Conservation (phyloP, 192 early-diverging fungal species). For the Mortierella claussenii region DNA sequence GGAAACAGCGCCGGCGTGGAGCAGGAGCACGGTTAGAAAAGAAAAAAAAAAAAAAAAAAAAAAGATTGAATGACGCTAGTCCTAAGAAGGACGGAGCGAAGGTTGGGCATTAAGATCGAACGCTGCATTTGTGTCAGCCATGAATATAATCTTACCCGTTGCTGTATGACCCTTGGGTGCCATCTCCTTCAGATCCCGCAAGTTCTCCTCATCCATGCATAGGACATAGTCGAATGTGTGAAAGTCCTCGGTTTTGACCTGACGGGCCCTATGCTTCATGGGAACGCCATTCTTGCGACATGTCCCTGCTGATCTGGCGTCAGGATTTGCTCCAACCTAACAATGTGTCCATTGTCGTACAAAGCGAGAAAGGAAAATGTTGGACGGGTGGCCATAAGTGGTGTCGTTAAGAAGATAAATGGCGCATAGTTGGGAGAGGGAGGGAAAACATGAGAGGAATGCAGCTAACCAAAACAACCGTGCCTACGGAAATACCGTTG, state of each 20-base stretch:
- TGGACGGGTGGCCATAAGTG: too few relatives aligned
- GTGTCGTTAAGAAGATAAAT: too few relatives aligned
- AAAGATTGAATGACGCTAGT: constrained; percentile 4
- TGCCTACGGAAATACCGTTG: too few relatives aligned
- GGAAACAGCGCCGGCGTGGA: neutral
- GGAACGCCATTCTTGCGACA: constrained; percentile 77
- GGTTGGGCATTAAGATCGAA: neutral
- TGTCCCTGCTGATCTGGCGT: constrained; percentile 71
- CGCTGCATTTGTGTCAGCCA: too few relatives aligned
- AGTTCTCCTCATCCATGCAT: constrained; percentile 91
- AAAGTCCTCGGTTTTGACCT: constrained; percentile 75
- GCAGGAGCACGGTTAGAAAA: neutral
- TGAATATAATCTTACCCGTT: constrained; percentile 38
- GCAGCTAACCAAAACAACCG: too few relatives aligned
- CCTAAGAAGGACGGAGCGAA: constrained; percentile 1
- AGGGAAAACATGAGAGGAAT: too few relatives aligned
- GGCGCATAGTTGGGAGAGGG: too few relatives aligned
- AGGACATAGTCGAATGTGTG: constrained; percentile 84
- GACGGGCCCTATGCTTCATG: constrained; percentile 80
- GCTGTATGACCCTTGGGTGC: constrained; percentile 46
- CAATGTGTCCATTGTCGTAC: too few relatives aligned
- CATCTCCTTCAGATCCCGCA: constrained; percentile 65
- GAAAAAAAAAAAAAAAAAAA: constrained; percentile 9
- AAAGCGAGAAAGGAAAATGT: too few relatives aligned
- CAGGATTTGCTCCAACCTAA: constrained; percentile 74